Evolutionary conservation across 75 land plant species (phyloP).

Genomic region (Pseudotsuga menziesii): DNA sequence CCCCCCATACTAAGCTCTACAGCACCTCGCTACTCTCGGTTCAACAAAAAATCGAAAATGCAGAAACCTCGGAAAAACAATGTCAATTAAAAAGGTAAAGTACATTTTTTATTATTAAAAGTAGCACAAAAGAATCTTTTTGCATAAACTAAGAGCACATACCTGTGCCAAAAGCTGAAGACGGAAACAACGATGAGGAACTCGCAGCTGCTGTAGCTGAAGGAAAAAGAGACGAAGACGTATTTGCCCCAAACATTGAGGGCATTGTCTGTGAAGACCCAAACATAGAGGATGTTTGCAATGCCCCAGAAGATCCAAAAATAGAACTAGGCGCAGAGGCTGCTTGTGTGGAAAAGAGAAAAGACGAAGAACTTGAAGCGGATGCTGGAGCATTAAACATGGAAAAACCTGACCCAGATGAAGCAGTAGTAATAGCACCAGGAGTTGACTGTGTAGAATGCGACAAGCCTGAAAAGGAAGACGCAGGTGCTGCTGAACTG

Average conservation of each 20-base stretch:
- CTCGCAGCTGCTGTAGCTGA: conserved; percentile 26
- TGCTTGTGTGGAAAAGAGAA: conserved; percentile 47
- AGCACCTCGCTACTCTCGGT: neutral
- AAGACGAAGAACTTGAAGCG: conserved; percentile 32
- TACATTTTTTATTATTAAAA: neutral
- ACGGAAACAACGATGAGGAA: conserved; percentile 29
- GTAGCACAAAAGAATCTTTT: neutral
- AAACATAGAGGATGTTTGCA: conserved; percentile 40
- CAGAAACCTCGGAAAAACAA: neutral
- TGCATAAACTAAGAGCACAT: neutral
- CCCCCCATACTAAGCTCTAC: neutral
- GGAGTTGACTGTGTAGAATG: conserved; percentile 22
- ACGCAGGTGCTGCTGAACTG: conserved; percentile 34
- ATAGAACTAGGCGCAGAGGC: conserved; percentile 41
- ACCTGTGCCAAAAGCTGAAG: conserved; percentile 56
- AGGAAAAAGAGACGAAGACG: conserved; percentile 26
- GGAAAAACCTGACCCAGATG: conserved; percentile 45
- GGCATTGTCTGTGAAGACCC: conserved; percentile 31
- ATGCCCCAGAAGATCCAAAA: conserved; percentile 40
- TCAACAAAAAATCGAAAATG: neutral
- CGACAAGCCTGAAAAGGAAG: conserved; percentile 12
- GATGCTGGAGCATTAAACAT: conserved; percentile 39
- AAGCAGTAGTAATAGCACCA: conserved; percentile 30
- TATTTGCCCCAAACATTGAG: conserved; percentile 26
- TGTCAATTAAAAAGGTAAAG: neutral